Evolutionary conservation across 192 early-diverging fungal species (phyloP).

Genomic region (Obelidium mucronatum): DNA sequence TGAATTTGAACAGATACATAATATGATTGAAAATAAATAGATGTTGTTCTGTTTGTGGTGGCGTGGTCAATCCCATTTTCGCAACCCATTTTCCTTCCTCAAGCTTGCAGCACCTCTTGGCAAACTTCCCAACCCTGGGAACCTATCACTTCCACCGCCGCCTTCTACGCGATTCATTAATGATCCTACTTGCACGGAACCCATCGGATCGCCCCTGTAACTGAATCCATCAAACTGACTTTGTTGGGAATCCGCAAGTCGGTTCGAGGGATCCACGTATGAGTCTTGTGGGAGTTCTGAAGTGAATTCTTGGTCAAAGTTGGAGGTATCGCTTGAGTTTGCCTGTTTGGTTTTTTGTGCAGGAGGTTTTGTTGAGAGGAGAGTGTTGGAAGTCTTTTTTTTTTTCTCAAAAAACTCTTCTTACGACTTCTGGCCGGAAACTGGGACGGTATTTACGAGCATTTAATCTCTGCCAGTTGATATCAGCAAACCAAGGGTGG

Average conservation of each 20-base stretch:
- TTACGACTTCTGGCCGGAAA: slow-evolving; percentile 87
- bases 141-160: background rate
- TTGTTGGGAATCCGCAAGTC: slow-evolving; percentile 89
- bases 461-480: slow-evolving; percentile 87
- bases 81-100: slow-evolving; percentile 2
- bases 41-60: too few relatives aligned
- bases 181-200: background rate
- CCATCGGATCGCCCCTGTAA: slow-evolving; percentile 51
- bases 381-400: slow-evolving; percentile 8
- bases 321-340: slow-evolving; percentile 96
- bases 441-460: slow-evolving; percentile 91
- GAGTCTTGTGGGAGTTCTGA: slow-evolving; percentile 93
- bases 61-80: slow-evolving; percentile 21
- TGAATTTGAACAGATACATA: too few relatives aligned
- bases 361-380: slow-evolving; percentile 29
- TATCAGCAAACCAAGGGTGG: slow-evolving; percentile 76
- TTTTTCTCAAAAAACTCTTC: too few relatives aligned
- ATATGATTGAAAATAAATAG: too few relatives aligned
- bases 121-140: background rate
- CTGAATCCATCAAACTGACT: slow-evolving; percentile 96
- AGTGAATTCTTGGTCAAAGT: slow-evolving; percentile 99
- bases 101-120: background rate
- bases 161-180: background rate
- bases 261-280: slow-evolving; percentile 73
- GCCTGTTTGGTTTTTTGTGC: slow-evolving; percentile 32